Evolutionary conservation across 2,329 filamentous ascomycete genomes (phyloP).

Genomic region (Aureobasidium vineae): DNA sequence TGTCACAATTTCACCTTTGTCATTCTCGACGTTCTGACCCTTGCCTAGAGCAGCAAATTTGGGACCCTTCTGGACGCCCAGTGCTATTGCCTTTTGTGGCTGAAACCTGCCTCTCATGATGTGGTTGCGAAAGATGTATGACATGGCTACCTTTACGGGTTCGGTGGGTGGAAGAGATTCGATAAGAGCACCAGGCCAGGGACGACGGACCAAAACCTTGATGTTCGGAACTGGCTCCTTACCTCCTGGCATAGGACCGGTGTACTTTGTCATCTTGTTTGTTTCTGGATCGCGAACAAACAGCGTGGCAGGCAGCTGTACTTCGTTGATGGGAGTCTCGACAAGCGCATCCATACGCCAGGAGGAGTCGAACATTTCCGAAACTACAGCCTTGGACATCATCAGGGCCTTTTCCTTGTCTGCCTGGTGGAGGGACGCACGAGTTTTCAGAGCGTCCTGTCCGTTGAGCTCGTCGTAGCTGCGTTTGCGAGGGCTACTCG

Average conservation of each 20-base stretch:
- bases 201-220: conserved; percentile 68
- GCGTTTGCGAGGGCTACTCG: conserved; percentile 38
- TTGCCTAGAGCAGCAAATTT: conserved; percentile 61
- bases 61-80: conserved; percentile 61
- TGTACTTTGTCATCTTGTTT: conserved; percentile 66
- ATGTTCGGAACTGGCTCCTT: conserved; percentile 55
- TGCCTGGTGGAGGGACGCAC: conserved; percentile 24
- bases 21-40: conserved; percentile 63
- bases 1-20: conserved; percentile 67
- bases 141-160: conserved; percentile 67
- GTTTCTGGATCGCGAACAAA: conserved; percentile 64
- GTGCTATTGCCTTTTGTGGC: conserved; percentile 58
- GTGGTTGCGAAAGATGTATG: conserved; percentile 80
- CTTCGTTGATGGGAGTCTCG: conserved; percentile 64
- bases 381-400: conserved; percentile 60
- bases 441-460: conserved; percentile 33
- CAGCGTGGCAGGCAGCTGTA: conserved; percentile 65
- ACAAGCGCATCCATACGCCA: conserved; percentile 71
- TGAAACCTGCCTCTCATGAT: conserved; percentile 79
- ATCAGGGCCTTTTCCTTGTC: conserved; percentile 46
- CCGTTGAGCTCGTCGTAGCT: conserved; percentile 39
- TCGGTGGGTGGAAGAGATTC: conserved; percentile 65
- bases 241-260: conserved; percentile 62
- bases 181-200: conserved; percentile 71
- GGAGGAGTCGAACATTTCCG: conserved; percentile 73